Conservation (phyloP, 2,329 filamentous ascomycete genomes). For the Penicillium italicum region DNA sequence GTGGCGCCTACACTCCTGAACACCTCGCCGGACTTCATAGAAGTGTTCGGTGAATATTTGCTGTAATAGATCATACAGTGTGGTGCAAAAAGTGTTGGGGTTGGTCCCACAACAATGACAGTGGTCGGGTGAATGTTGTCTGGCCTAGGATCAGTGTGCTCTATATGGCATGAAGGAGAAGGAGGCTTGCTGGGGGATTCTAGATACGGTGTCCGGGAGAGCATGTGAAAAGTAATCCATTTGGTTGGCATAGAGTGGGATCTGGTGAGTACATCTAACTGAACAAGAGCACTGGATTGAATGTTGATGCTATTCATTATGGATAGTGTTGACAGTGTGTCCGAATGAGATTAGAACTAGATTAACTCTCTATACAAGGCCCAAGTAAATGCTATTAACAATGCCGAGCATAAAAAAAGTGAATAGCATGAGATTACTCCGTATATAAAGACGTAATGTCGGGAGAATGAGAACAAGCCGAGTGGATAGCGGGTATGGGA, state of each 20-base stretch:
- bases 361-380: background rate
- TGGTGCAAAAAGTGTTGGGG: background rate
- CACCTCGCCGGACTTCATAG: no score
- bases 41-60: no score
- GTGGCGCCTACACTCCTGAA: no score
- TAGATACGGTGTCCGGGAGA: background rate
- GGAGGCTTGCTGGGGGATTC: background rate
- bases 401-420: background rate
- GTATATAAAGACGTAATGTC: background rate
- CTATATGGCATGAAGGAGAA: background rate
- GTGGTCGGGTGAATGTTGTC: background rate
- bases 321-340: background rate
- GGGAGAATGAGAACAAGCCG: background rate
- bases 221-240: background rate
- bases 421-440: background rate
- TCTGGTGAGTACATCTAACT: background rate
- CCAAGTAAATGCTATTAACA: no score
- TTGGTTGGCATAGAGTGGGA: background rate
- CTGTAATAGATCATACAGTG: background rate
- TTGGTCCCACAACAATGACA: background rate
- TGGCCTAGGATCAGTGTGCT: background rate
- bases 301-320: background rate
- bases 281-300: no score
- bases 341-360: background rate
- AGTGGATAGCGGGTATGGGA: background rate